These are phyloP conservation scores for Fusarium compactum DNA, from an alignment of 2,329 filamentous ascomycete genomes.

Conservation along the genomic window DNA sequence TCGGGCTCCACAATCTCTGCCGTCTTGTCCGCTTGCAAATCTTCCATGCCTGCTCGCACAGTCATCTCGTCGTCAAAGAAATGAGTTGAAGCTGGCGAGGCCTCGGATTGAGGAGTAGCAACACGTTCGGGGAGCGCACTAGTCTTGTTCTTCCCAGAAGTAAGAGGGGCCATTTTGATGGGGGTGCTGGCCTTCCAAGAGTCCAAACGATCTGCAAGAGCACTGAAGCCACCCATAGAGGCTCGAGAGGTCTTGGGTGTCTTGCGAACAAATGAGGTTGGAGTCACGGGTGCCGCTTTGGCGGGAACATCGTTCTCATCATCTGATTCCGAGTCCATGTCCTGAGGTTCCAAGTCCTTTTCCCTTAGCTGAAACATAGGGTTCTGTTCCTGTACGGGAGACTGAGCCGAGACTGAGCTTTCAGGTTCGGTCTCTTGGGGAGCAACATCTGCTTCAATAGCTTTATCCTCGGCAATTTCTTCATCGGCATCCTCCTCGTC, in stretches of 20 bases:
- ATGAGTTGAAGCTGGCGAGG: slow-evolving; percentile 58
- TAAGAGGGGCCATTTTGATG: slow-evolving; percentile 45
- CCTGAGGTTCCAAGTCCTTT: slow-evolving; percentile 59
- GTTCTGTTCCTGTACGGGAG: slow-evolving; percentile 36
- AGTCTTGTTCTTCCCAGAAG: slow-evolving; percentile 53
- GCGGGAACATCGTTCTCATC: slow-evolving; percentile 58
- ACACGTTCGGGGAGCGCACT: not conserved
- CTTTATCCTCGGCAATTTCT: not conserved
- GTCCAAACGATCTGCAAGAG: slow-evolving; percentile 70
- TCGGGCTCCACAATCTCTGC: slow-evolving; percentile 46
- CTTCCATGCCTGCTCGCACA: slow-evolving; percentile 47
- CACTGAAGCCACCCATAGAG: slow-evolving; percentile 67
- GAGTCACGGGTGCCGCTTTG: slow-evolving; percentile 56
- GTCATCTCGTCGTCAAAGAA: slow-evolving; percentile 74
- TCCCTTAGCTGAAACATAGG: slow-evolving; percentile 57
- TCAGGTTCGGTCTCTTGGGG: slow-evolving; percentile 14
- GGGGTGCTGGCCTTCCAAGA: slow-evolving; percentile 73
- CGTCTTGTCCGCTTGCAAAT: slow-evolving; percentile 20
- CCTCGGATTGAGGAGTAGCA: slow-evolving; percentile 43
- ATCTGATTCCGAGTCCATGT: slow-evolving; percentile 66
- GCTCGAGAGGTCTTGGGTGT: slow-evolving; percentile 47
- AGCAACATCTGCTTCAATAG: slow-evolving; percentile 23
- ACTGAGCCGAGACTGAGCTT: slow-evolving; percentile 20
- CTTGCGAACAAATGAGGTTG: slow-evolving; percentile 51
- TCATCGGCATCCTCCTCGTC: slow-evolving; percentile 41